phyloP scores from a whole-genome alignment of 768 basidiomycete genomes.

The Lentinula boryana region DNA sequence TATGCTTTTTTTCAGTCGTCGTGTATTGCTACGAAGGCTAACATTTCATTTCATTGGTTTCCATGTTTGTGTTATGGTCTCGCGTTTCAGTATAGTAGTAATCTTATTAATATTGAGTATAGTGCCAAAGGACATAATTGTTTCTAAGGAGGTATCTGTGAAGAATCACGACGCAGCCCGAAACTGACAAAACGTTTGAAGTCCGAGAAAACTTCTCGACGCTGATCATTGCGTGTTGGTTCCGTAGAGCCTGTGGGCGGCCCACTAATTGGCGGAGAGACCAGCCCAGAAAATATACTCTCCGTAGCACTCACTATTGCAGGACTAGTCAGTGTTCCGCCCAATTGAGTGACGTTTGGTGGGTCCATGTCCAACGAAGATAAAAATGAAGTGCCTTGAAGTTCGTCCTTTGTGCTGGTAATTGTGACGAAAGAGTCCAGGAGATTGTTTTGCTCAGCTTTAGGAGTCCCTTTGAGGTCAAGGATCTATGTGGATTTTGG shows the following conservation, averaged over 20 bases:
- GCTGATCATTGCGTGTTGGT: constrained; percentile 38
- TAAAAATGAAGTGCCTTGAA: constrained; percentile 88
- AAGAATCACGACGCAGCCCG: constrained; percentile 67
- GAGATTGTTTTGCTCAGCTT: constrained; percentile 80
- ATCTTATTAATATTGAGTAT: background rate
- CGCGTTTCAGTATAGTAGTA: background rate
- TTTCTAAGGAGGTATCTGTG: constrained; percentile 17
- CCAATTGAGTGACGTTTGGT: constrained; percentile 36
- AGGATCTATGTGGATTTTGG: constrained; percentile 54
- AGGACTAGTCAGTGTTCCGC: constrained; percentile 57
- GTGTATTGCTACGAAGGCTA: no score
- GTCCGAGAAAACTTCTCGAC: constrained; percentile 83
- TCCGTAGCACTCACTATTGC: constrained; percentile 40
- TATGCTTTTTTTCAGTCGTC: no score
- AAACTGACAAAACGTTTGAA: constrained; percentile 87
- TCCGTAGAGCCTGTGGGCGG: constrained; percentile 57
- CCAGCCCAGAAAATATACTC: constrained; percentile 51
- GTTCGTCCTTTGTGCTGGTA: constrained; percentile 87
- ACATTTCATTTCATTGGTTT: no score
- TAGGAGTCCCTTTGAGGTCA: constrained; percentile 90
- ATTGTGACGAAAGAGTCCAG: constrained; percentile 89
- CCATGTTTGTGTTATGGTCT: background rate
- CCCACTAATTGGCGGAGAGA: constrained; percentile 58
- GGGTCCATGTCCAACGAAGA: constrained; percentile 97
- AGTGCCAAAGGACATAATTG: background rate